Evolutionary conservation across 768 basidiomycete species (phyloP), one percentile per base, ranked within the genome.

Genomic region (Fomitopsis pulvina): DNA sequence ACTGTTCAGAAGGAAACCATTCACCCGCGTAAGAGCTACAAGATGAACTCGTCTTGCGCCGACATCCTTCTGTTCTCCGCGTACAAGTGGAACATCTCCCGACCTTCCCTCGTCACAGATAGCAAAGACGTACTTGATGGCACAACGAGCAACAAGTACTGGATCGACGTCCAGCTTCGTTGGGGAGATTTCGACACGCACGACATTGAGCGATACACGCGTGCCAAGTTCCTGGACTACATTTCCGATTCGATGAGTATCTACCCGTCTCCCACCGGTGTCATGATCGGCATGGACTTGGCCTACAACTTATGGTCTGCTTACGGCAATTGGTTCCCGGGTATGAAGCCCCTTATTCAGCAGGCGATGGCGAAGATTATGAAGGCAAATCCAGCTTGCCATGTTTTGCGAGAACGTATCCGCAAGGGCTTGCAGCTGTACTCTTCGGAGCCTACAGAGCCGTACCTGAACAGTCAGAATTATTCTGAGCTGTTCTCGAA

Each of bases 1-100:
- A 98, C 94, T 0, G 96, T 99, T 0, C 96, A 98, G 68, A 99
- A 99, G 69, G 96, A 99, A 69, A 97, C 96, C 0, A 99, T 99
- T 53, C 96, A 96, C 67, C 95, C 95, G 60, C 89, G 95, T 71
- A 97, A 97, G 77, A 96, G 92, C 76, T 99, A 99, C 81, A 99
- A 99, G 81, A 98, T 99, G 96, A 99, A 99, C 71, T 96, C 93
- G 7, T 95, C 93, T n/a, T 97, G 95, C 57, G 95, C 95, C 45
- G 96, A 99, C 63, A 95, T 99, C 63, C 75, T 99, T 18, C 76
- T 99, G 45, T 98, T 99, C 80, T 96, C 93, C 11, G 87, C 90
- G 1, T 89, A 91, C 68, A 92, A 92, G 80, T 99, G 96, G 96
- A 97, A 96, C 67, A 96, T 98, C 52, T 83, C 94, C 4, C 83